A percentile compares a stretch with the other conserved stretches of the same genome.
These are phyloP conservation scores for Pleurotus djamor DNA, from an alignment of 768 basidiomycete species.

Conservation along the genomic window DNA sequence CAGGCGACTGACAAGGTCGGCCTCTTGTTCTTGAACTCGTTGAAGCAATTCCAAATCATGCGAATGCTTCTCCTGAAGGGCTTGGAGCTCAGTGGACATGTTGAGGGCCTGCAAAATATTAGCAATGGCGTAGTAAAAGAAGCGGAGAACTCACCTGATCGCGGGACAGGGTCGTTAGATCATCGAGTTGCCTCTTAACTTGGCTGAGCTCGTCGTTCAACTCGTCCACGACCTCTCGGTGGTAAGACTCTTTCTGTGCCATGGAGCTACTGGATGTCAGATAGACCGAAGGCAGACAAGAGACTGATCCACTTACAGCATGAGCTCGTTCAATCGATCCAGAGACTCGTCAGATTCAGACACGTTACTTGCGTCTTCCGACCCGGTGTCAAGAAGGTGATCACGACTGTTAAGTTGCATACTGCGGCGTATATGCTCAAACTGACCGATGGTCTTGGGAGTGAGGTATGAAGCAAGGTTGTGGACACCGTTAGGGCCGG, in stretches of 20 bases:
- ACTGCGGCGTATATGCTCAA: slow-evolving; percentile 69
- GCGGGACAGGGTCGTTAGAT: slow-evolving; percentile 74
- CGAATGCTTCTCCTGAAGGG: slow-evolving; percentile 59
- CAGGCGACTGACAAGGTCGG: slow-evolving; percentile 47
- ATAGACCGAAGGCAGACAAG: not conserved
- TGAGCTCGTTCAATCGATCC: slow-evolving; percentile 84
- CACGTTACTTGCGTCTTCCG: slow-evolving; percentile 29
- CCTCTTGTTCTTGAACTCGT: slow-evolving; percentile 54
- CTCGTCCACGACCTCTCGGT: slow-evolving; percentile 75
- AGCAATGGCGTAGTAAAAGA: not conserved
- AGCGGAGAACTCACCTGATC: slow-evolving; percentile 65
- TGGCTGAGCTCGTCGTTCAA: slow-evolving; percentile 66
- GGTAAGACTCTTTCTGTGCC: slow-evolving; percentile 94
- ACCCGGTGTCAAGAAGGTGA: slow-evolving; percentile 33
- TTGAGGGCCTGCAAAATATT: slow-evolving; percentile 59
- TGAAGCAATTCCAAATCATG: slow-evolving; percentile 52
- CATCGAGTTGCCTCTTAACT: slow-evolving; percentile 79
- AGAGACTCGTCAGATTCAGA: slow-evolving; percentile 70
- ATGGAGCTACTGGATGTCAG: slow-evolving; percentile 64
- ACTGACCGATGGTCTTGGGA: slow-evolving; percentile 70
- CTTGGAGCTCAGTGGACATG: slow-evolving; percentile 86
- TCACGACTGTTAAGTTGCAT: slow-evolving; percentile 51
- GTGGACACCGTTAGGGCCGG: slow-evolving; percentile 15
- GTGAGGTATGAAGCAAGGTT: slow-evolving; percentile 44
- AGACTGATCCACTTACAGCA: slow-evolving; percentile 61